These are phyloP conservation scores for Didymella glomerata DNA, from an alignment of 2,329 filamentous ascomycete species.

Conservation along the genomic window DNA sequence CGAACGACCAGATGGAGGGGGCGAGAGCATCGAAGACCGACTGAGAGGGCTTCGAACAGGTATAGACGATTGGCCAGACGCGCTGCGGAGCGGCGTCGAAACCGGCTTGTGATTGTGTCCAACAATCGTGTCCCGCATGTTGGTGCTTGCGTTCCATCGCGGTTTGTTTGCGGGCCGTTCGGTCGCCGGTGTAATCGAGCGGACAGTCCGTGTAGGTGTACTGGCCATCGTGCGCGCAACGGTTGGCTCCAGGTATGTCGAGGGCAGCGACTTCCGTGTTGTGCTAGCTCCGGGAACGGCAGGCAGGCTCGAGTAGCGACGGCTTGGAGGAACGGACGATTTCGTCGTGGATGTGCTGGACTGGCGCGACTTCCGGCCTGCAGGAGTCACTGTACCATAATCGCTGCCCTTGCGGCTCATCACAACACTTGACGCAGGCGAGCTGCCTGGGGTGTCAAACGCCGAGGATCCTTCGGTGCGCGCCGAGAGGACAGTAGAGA, in stretches of 20 bases:
- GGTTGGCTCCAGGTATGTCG: slow-evolving; percentile 31
- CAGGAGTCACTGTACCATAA: slow-evolving; percentile 55
- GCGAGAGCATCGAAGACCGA: slow-evolving; percentile 39
- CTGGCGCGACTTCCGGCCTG: slow-evolving; percentile 57
- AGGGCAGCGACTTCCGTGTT: slow-evolving; percentile 34
- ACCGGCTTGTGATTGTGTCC: slow-evolving; percentile 52
- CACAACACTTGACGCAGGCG: slow-evolving; percentile 72
- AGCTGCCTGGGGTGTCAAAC: slow-evolving; percentile 67
- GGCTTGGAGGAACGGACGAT: slow-evolving; percentile 52
- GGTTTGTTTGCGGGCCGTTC: slow-evolving; percentile 46
- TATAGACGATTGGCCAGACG: slow-evolving; percentile 46
- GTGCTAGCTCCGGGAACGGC: slow-evolving; percentile 32
- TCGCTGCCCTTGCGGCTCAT: slow-evolving; percentile 62
- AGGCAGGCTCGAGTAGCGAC: slow-evolving; percentile 60
- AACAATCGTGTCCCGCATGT: slow-evolving; percentile 50
- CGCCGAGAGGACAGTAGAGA: slow-evolving; percentile 84
- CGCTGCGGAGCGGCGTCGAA: slow-evolving; percentile 42
- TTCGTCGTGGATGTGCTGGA: slow-evolving; percentile 56
- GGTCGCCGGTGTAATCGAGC: slow-evolving; percentile 38
- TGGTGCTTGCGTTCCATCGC: slow-evolving; percentile 52
- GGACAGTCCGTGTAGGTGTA: slow-evolving; percentile 37
- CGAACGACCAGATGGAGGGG: slow-evolving; percentile 35
- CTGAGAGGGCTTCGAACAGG: slow-evolving; percentile 48
- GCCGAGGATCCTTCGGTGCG: slow-evolving; percentile 77
- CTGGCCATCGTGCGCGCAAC: slow-evolving; percentile 38